phyloP scores from a whole-genome alignment of 148 eudicot species.

The Arbutus unedo region DNA sequence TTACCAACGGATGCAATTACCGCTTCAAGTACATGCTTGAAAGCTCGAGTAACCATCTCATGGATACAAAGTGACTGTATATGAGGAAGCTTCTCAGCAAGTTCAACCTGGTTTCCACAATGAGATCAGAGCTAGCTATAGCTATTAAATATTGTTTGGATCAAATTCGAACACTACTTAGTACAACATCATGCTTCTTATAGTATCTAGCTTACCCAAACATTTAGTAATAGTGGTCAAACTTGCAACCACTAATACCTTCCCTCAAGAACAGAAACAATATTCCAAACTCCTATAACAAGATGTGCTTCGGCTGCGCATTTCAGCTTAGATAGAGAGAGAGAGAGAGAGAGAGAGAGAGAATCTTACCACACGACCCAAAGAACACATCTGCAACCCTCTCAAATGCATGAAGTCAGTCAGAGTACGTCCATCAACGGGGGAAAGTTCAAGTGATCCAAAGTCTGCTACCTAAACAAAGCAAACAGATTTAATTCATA shows the following conservation, averaged over 20 bases:
- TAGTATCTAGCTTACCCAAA: background rate
- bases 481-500: conserved; percentile 14
- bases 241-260: background rate
- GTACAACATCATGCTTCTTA: background rate
- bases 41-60: conserved; percentile 98
- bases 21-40: conserved; percentile 84
- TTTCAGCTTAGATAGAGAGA: background rate
- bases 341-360: background rate
- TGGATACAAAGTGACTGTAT: conserved; percentile 97
- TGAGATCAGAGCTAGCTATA: conserved; percentile 19
- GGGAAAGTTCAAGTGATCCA: conserved; percentile 98
- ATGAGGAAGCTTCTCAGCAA: conserved; percentile 94
- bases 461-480: conserved; percentile 80
- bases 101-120: conserved; percentile 59
- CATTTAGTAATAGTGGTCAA: background rate
- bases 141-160: background rate
- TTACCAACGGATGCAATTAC: conserved; percentile 75
- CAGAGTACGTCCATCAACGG: conserved; percentile 96
- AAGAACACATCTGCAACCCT: conserved; percentile 84
- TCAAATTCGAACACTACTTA: background rate
- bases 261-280: conserved; percentile 6
- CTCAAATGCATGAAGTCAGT: conserved; percentile 99
- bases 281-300: background rate
- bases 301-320: background rate
- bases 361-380: conserved; percentile 82